Evolutionary conservation across 768 basidiomycete species (phyloP).

Genomic region (Podaxis rugospora): DNA sequence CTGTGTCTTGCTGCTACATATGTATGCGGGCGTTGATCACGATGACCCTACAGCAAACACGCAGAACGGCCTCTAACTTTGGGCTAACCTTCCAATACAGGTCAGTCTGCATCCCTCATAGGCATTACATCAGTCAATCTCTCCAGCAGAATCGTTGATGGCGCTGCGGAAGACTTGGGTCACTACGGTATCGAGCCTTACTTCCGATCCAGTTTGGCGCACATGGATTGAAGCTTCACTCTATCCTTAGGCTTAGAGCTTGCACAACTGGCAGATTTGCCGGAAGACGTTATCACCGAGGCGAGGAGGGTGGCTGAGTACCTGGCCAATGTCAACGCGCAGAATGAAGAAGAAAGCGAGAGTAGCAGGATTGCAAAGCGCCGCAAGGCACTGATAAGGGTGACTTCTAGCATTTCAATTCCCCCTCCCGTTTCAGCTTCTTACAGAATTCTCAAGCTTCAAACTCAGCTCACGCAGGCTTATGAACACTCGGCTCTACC

Average conservation of each 20-base stretch:
- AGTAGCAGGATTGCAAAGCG: slow-evolving; percentile 54
- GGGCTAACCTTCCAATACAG: slow-evolving; percentile 79
- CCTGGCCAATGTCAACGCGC: slow-evolving; percentile 54
- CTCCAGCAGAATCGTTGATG: slow-evolving; percentile 65
- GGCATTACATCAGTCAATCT: neutral
- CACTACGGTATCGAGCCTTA: slow-evolving; percentile 59
- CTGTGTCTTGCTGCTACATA: neutral
- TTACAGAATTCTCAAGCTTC: slow-evolving; percentile 40
- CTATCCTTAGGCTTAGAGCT: slow-evolving; percentile 70
- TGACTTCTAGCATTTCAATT: slow-evolving; percentile 23
- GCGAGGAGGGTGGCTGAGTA: slow-evolving; percentile 55
- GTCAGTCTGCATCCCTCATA: slow-evolving; percentile 27
- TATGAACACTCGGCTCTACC: slow-evolving; percentile 71
- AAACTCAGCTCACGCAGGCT: slow-evolving; percentile 71
- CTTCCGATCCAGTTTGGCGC: neutral
- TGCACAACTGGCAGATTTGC: slow-evolving; percentile 84
- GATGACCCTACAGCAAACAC: slow-evolving; percentile 41
- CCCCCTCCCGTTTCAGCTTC: neutral
- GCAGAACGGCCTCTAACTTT: slow-evolving; percentile 49
- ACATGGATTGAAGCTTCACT: neutral
- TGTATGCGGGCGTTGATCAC: neutral
- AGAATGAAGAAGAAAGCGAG: slow-evolving; percentile 56
- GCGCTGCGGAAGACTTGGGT: slow-evolving; percentile 51
- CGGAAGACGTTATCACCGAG: slow-evolving; percentile 61
- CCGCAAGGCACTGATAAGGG: slow-evolving; percentile 66